These are phyloP conservation scores for Salvia miltiorrhiza DNA, from an alignment of 257 asterid genomes.

Conservation along the genomic window DNA sequence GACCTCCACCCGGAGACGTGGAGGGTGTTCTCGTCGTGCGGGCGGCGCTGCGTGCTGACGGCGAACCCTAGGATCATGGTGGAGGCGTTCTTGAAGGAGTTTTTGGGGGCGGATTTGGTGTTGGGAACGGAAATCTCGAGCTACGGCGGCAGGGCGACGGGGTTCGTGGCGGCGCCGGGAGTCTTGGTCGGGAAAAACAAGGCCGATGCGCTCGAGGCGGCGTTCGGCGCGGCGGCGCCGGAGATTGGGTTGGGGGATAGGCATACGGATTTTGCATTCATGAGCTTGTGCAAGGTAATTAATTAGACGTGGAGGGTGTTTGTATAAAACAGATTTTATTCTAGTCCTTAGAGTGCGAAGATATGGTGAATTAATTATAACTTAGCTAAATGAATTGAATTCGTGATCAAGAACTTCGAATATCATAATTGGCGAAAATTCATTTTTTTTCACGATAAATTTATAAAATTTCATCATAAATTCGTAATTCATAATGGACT, in stretches of 20 bases:
- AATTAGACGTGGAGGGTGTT: too few relatives aligned
- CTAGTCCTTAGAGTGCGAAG: too few relatives aligned
- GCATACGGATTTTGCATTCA: constrained; percentile 58
- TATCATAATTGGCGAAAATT: too few relatives aligned
- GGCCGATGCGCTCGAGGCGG: constrained; percentile 38
- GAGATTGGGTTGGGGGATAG: constrained; percentile 66
- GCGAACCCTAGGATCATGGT: constrained; percentile 80
- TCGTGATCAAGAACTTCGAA: too few relatives aligned
- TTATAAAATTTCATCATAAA: too few relatives aligned
- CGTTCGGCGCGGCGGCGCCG: constrained; percentile 26
- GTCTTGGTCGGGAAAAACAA: constrained; percentile 59
- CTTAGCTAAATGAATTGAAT: too few relatives aligned
- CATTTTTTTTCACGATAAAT: too few relatives aligned
- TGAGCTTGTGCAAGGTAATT: constrained; percentile 69
- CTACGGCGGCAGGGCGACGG: constrained; percentile 55
- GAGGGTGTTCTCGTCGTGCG: constrained; percentile 68
- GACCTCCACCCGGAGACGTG: constrained; percentile 69
- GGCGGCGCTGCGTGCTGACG: constrained; percentile 55
- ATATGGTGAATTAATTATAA: too few relatives aligned
- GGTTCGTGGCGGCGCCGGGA: constrained; percentile 49
- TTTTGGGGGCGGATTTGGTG: constrained; percentile 60
- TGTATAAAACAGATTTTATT: too few relatives aligned
- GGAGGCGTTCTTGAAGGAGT: constrained; percentile 56
- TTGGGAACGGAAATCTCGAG: constrained; percentile 63
- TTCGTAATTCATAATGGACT: too few relatives aligned